Conservation (phyloP, 768 basidiomycete genomes). For the Lactifluus hygrophoroides region DNA sequence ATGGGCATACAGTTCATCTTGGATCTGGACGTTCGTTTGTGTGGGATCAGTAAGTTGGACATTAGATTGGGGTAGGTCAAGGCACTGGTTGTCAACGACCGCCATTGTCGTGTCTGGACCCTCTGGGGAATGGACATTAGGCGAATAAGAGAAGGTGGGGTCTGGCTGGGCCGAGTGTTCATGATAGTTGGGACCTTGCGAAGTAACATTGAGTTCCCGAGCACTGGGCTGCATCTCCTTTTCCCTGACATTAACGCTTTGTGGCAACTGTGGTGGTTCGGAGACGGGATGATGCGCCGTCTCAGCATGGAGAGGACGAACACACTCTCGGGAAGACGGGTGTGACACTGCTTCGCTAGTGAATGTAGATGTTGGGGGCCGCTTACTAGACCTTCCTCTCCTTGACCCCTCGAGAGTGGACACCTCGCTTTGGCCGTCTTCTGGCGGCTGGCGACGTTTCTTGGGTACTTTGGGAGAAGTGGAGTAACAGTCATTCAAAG, state of each 20-base stretch:
- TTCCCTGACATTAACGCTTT: not conserved
- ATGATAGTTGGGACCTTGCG: not conserved
- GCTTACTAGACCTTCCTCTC: constrained; percentile 20
- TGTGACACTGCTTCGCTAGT: not conserved
- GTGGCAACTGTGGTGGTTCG: not conserved
- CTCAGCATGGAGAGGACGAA: not conserved
- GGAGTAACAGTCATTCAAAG: not conserved
- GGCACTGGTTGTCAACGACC: not conserved
- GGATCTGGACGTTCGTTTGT: not conserved
- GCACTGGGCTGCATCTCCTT: not conserved
- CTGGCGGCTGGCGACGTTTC: constrained; percentile 32
- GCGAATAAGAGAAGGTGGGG: not conserved
- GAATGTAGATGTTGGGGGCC: not conserved
- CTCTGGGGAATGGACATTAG: not conserved
- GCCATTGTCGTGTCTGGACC: not conserved
- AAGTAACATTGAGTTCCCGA: not conserved
- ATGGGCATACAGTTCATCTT: not conserved
- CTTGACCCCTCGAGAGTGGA: constrained; percentile 3
- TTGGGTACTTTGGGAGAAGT: constrained; percentile 21
- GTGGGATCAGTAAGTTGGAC: not conserved
- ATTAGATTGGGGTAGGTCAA: not conserved
- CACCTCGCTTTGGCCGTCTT: constrained; percentile 14
- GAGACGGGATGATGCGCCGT: not conserved
- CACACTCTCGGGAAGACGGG: not conserved
- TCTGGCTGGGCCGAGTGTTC: not conserved